Conservation (phyloP, 2,329 filamentous ascomycete genomes). For the Chalaropsis thielavioides region DNA sequence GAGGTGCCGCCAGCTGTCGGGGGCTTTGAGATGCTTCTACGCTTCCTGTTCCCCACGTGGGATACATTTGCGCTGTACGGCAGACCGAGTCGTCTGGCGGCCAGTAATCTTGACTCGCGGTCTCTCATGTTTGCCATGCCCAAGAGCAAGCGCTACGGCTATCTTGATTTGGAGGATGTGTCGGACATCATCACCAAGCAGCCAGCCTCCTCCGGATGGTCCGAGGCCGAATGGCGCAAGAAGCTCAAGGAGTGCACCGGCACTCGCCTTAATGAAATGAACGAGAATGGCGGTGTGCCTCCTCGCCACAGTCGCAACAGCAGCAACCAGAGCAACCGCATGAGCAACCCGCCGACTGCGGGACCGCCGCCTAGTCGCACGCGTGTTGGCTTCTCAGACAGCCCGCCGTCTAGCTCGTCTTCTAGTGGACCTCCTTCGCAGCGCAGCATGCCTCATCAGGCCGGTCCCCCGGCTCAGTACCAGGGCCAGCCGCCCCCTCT, state of each 20-base stretch:
- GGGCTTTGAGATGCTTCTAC: conserved; percentile 89
- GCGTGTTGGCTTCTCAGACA: conserved; percentile 46
- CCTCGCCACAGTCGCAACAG: conserved; percentile 36
- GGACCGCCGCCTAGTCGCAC: conserved; percentile 26
- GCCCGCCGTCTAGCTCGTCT: conserved; percentile 26
- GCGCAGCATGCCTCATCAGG: background rate
- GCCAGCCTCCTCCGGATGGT: conserved; percentile 57
- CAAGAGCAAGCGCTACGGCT: conserved; percentile 72
- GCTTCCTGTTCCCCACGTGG: conserved; percentile 85
- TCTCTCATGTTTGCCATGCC: conserved; percentile 99
- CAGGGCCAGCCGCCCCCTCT: background rate
- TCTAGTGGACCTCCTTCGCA: conserved; percentile 2
- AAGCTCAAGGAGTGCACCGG: conserved; percentile 79
- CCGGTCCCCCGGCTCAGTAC: background rate
- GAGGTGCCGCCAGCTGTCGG: conserved; percentile 82
- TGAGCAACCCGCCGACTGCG: conserved; percentile 29
- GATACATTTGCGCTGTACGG: conserved; percentile 89
- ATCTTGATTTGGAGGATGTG: conserved; percentile 79
- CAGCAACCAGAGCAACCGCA: conserved; percentile 42
- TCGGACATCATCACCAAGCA: conserved; percentile 63
- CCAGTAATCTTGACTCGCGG: conserved; percentile 70
- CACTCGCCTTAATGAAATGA: conserved; percentile 54
- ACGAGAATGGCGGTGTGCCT: conserved; percentile 31
- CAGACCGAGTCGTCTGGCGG: conserved; percentile 69
- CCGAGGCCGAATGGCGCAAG: conserved; percentile 77